Base-by-base conservation (phyloP, 2,329 filamentous ascomycete genomes). In the Phyllosticta paracitricarpa region DNA sequence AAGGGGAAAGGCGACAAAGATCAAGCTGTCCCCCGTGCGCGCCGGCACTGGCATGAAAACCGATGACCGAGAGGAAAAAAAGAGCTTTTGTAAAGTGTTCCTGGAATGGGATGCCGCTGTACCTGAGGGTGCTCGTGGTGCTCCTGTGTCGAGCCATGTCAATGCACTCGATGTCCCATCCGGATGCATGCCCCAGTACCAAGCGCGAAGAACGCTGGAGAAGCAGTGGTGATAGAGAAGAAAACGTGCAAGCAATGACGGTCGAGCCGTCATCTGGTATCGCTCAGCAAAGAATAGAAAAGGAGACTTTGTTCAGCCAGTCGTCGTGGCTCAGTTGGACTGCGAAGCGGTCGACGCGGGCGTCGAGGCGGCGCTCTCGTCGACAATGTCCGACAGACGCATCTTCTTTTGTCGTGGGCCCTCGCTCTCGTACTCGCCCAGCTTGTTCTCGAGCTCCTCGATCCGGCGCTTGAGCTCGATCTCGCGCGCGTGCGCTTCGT, bases 401-500 rank as follows among this genome's bases (percentile, higher is more conserved):
- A 82, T 81, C 70, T 79, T 81, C 74, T 84, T 84, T 63, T 81
- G 76, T 28, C 75, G 72, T 54, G 79, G 80, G 64, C 81, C 81
- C 24, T 73, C 72, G 51, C 72, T 61, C 14, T 48, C 24, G 55
- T 58, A 62, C 35, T 64, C 63, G 19, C 61, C 60, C 30, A 63
- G 56, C 51, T 75, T 72, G 19, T 65, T 68, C 57, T 76, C 73
- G 19, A 73, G 63, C 60, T 95, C 89, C 62, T 89, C 88, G n/a
- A 96, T 78, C 57, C 89, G 85, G 57, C 88, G 83, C 76, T 95
- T 95, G 48, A 96, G 80, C 62, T 87, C 88, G 62, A 91, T 89
- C 73, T 95, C 91, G 40, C 90, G 82, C 58, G 84, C 82, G 68
- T 91, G 87, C 55, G 87, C 85, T 58, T 93, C 89, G 33, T 95